These are phyloP conservation scores for Lasiodiplodia sp. DNA, from an alignment of 2,329 filamentous ascomycete genomes.

Conservation along the genomic window DNA sequence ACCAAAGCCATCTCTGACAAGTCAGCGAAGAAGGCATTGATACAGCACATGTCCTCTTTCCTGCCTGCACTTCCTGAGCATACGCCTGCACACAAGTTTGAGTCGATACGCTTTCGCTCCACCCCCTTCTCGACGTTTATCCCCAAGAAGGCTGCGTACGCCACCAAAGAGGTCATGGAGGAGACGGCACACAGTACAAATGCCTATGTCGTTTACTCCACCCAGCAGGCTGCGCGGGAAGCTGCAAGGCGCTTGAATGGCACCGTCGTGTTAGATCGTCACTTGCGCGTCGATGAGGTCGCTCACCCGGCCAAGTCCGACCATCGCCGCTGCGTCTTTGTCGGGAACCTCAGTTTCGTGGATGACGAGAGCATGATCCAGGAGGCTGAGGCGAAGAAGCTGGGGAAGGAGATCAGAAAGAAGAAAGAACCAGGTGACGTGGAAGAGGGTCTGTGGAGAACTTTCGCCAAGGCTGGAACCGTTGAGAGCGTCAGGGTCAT, in stretches of 20 bases:
- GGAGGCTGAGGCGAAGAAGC: conserved; percentile 67
- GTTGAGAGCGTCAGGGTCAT: conserved; percentile 95
- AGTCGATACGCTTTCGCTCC: conserved; percentile 93
- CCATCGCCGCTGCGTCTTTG: conserved; percentile 90
- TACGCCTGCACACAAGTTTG: conserved; percentile 72
- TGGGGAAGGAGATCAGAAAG: conserved; percentile 74
- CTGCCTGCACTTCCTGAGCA: conserved; percentile 60
- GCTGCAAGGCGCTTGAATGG: conserved; percentile 84
- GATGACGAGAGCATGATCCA: conserved; percentile 82
- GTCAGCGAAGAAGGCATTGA: conserved; percentile 76
- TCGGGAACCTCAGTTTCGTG: conserved; percentile 95
- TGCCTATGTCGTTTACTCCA: conserved; percentile 90
- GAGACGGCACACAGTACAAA: conserved; percentile 92
- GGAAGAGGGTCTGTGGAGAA: conserved; percentile 90
- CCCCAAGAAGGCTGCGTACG: conserved; percentile 93
- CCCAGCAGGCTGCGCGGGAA: conserved; percentile 74
- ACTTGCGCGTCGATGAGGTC: conserved; percentile 89
- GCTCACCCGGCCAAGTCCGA: conserved; percentile 85
- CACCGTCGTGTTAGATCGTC: conserved; percentile 80
- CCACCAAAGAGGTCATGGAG: conserved; percentile 88
- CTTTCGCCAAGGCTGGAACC: conserved; percentile 77
- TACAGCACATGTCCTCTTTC: conserved; percentile 80
- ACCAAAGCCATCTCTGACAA: conserved; percentile 83
- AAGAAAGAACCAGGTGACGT: conserved; percentile 79
- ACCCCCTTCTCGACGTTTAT: conserved; percentile 82